Evolutionary conservation across 2,329 filamentous ascomycete genomes (phyloP), one percentile per base, ranked within the genome.

Genomic region (Dendryphion nanum): DNA sequence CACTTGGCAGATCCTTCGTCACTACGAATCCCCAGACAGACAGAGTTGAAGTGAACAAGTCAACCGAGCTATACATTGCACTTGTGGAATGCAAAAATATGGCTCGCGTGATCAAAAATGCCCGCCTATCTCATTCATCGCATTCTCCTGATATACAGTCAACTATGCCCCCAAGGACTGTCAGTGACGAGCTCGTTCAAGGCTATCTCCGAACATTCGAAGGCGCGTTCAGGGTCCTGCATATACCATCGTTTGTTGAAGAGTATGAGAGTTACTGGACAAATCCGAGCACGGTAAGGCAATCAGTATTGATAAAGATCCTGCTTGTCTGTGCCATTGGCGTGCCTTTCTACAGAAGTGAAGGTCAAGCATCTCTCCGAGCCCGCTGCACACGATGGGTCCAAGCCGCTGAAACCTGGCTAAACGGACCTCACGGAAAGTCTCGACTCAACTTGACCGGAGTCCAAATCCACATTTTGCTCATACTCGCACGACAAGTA

Each of bases 351-450:
- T 79, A 79, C 2, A 70, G 74, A 1, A 61, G 67, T 2, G 61
- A 65, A 0, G 70, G 75, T 28, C 74, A 71, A 0, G 47, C 77
- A 8, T 69, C 72, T 3, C 38, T 67, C 6, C 47, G 50, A n/a
- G 30, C 30, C 3, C 29, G 40, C 17, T 67, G 1, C 1, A 55
- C 72, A 13, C 67, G 59, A 26, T 83, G 79, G 79, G 61, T 81
- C 0, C 74, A 78, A 40, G 76, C 80, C 38, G 77, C 74, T 0
- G 72, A 77, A 30, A 67, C 68, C 0, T 82, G 76, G 75, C 44
- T 77, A 0, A 70, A 71, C 0, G 69, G 70, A 3, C 79, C 79
- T 0, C 64, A 75, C 6, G 73, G 71, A 45, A 82, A 82, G 42
- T 66, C 69, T 1, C 62, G 70, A 1, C 61, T 82, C 0, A 72